Conservation (phyloP, 1,139 yeast genomes). For the Candida sanyaensis region DNA sequence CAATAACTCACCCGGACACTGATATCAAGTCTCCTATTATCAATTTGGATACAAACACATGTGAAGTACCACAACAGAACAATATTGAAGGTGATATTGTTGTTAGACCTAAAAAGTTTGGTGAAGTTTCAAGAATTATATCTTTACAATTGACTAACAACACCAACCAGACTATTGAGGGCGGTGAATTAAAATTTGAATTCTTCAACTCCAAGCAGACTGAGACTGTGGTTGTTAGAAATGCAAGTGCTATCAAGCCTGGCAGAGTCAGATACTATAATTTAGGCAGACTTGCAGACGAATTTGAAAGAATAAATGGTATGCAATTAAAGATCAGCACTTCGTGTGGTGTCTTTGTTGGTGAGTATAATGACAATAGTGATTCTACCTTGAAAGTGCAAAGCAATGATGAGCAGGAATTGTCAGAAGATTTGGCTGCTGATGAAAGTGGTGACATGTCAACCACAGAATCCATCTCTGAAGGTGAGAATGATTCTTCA, state of each 20-base stretch:
- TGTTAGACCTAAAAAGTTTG: conserved; percentile 20
- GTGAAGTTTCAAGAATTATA: conserved; percentile 25
- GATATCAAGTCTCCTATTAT: no score
- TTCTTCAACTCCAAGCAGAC: conserved; percentile 19
- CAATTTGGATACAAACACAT: no score
- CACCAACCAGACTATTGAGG: conserved; percentile 24
- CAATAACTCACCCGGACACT: not conserved
- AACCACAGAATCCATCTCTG: conserved; percentile 12
- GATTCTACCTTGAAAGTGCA: conserved; percentile 13
- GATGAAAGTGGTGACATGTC: conserved; percentile 10
- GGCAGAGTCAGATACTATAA: conserved; percentile 33
- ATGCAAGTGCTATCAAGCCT: conserved; percentile 29
- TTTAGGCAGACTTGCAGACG: conserved; percentile 21
- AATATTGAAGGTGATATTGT: conserved; percentile 11
- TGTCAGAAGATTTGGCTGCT: conserved; percentile 22
- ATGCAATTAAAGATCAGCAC: conserved; percentile 24
- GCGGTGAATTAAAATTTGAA: conserved; percentile 32
- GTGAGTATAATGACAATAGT: conserved; percentile 18
- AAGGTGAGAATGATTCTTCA: conserved; percentile 5
- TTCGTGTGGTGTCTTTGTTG: conserved; percentile 25
- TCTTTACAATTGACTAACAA: conserved; percentile 30
- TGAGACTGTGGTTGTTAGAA: conserved; percentile 25
- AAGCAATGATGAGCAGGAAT: conserved; percentile 10
- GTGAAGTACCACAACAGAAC: not conserved
- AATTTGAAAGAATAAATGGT: conserved; percentile 18